phyloP scores from a whole-genome alignment of 306 rosid genomes.

The Trifolium dubium region DNA sequence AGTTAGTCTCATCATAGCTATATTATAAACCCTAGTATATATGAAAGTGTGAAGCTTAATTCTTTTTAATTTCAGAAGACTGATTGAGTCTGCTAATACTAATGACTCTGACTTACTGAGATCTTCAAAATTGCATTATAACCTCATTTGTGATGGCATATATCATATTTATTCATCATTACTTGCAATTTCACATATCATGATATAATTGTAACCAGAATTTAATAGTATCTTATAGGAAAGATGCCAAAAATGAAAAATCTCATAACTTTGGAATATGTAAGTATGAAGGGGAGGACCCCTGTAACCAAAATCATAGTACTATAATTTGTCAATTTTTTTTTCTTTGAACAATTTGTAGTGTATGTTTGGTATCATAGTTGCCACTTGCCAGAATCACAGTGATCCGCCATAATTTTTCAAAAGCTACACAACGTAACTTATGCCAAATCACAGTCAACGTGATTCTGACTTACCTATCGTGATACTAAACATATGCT shows the following conservation, averaged over 20 bases:
- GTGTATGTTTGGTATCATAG: no score
- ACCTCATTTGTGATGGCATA: background rate
- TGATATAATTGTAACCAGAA: no score
- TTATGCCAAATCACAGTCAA: no score
- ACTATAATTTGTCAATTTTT: no score
- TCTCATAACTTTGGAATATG: background rate
- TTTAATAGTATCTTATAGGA: no score
- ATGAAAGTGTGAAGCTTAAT: background rate
- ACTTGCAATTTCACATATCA: background rate
- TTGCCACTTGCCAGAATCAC: no score
- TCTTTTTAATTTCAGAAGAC: background rate
- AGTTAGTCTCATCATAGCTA: background rate
- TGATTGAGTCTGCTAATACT: background rate
- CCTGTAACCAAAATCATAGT: background rate
- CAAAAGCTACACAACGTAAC: no score
- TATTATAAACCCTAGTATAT: constrained; percentile 9
- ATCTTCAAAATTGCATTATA: background rate
- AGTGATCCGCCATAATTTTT: no score
- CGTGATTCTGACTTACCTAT: no score
- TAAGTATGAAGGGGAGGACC: background rate
- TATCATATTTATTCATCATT: background rate
- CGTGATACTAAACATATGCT: no score
- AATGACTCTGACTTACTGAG: background rate
- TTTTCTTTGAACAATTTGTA: no score
- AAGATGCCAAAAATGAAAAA: background rate